Conservation (phyloP, 345 rosid genomes). For the Aurinia saxatilis region DNA sequence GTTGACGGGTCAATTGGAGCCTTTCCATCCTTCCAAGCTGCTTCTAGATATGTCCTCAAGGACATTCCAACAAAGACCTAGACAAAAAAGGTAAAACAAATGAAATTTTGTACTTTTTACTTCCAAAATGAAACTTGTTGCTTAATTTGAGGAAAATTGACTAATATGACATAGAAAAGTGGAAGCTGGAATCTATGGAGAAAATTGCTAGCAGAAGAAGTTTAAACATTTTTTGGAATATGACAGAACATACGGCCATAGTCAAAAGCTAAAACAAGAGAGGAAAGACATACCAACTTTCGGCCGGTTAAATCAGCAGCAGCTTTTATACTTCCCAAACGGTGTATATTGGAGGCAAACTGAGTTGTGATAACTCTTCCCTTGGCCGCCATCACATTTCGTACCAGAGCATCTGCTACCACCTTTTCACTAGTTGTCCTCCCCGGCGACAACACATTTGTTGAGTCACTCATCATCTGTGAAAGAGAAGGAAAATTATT, state of each 20-base stretch:
- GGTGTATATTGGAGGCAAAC: conserved; percentile 94
- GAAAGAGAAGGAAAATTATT: not conserved
- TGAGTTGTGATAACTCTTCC: conserved; percentile 97
- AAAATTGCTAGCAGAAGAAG: not conserved
- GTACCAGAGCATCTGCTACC: conserved; percentile 76
- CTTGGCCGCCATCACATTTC: conserved; percentile 71
- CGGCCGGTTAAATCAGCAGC: conserved; percentile 94
- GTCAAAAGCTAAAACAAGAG: not conserved
- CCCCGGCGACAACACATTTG: conserved; percentile 93
- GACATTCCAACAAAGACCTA: conserved; percentile 99
- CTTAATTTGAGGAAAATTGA: not conserved
- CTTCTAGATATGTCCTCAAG: conserved; percentile 87
- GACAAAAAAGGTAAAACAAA: conserved; percentile 9
- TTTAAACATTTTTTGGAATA: not conserved
- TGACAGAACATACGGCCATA: not conserved
- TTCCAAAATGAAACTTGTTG: not conserved
- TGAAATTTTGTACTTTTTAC: not conserved
- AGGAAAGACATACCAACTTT: conserved; percentile 57
- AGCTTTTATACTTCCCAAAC: conserved; percentile 96
- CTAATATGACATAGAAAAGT: not conserved
- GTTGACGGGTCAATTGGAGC: conserved; percentile 94
- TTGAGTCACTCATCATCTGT: conserved; percentile 99
- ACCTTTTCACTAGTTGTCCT: conserved; percentile 81
- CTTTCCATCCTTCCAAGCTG: conserved; percentile 99
- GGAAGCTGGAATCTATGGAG: not conserved